Conservation (phyloP, 345 rosid genomes). For the Citrus mangshanensis region DNA sequence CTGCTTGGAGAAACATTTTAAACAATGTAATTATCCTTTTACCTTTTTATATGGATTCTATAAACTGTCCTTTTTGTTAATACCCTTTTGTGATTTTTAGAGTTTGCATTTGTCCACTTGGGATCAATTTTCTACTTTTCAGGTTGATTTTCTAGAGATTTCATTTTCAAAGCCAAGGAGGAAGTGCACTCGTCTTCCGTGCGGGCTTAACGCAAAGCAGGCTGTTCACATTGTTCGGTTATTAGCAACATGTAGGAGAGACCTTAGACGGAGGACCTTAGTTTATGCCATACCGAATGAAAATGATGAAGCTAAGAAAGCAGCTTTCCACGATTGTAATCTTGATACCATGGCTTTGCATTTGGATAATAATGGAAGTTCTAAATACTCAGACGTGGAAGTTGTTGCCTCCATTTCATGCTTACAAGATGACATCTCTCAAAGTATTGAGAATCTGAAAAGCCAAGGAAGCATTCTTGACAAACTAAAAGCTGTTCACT, state of each 20-base stretch:
- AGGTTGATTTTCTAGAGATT: constrained; percentile 32
- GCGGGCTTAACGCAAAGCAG: constrained; percentile 12
- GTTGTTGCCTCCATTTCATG: constrained; percentile 17
- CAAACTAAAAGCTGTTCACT: constrained; percentile 50
- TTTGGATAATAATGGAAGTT: constrained; percentile 23
- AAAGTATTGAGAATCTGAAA: constrained; percentile 17
- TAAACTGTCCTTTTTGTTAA: neutral
- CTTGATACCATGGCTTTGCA: constrained; percentile 19
- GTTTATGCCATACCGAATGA: constrained; percentile 22
- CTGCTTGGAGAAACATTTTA: neutral
- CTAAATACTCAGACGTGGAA: constrained; percentile 19
- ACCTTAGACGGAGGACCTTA: constrained; percentile 17
- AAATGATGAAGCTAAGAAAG: constrained; percentile 28
- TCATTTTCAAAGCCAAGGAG: constrained; percentile 22
- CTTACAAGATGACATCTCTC: constrained; percentile 24
- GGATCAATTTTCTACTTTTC: constrained; percentile 1
- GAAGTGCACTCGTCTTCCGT: constrained; percentile 19
- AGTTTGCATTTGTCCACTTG: neutral
- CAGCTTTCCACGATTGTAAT: constrained; percentile 21
- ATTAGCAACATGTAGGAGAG: constrained; percentile 12
- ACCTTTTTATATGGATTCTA: neutral
- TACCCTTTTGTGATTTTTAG: neutral
- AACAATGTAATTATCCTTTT: constrained; percentile 9
- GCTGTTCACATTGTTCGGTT: constrained; percentile 9
- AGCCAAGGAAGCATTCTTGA: constrained; percentile 36